phyloP scores from a whole-genome alignment of 179 eudicot species.

The Silene noctiflora region DNA sequence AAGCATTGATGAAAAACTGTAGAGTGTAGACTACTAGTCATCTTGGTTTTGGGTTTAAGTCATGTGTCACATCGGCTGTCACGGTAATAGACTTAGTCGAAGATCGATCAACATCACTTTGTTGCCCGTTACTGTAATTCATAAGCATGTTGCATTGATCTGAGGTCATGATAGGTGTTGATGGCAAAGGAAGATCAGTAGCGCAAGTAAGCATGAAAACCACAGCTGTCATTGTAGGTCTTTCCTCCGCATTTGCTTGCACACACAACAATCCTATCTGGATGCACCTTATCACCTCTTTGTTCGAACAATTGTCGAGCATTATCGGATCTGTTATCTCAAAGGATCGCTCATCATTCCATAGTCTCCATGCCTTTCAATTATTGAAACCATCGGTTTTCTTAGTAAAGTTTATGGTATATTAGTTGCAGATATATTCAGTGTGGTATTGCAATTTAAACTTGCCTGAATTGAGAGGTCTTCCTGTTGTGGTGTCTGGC shows the following conservation, averaged over 20 bases:
- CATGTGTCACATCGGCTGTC: not conserved
- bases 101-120: not conserved
- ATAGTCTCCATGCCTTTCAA: conserved; percentile 26
- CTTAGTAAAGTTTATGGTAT: too few species aligned
- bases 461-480: conserved; percentile 4
- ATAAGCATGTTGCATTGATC: not conserved
- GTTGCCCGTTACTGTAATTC: not conserved
- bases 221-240: not conserved
- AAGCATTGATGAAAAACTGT: too few species aligned
- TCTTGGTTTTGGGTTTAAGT: too few species aligned
- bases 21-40: too few species aligned
- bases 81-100: not conserved
- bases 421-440: not conserved
- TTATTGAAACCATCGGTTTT: too few species aligned
- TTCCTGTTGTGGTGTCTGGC: not conserved
- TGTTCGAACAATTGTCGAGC: not conserved
- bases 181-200: not conserved
- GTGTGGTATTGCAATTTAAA: not conserved
- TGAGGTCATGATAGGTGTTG: not conserved
- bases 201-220: not conserved
- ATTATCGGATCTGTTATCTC: conserved; percentile 35
- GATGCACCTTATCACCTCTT: conserved; percentile 35
- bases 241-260: conserved; percentile 29
- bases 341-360: conserved; percentile 32
- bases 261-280: conserved; percentile 47